phyloP scores from a whole-genome alignment of 2,329 filamentous ascomycete species.

The Thielaviopsis musarum region DNA sequence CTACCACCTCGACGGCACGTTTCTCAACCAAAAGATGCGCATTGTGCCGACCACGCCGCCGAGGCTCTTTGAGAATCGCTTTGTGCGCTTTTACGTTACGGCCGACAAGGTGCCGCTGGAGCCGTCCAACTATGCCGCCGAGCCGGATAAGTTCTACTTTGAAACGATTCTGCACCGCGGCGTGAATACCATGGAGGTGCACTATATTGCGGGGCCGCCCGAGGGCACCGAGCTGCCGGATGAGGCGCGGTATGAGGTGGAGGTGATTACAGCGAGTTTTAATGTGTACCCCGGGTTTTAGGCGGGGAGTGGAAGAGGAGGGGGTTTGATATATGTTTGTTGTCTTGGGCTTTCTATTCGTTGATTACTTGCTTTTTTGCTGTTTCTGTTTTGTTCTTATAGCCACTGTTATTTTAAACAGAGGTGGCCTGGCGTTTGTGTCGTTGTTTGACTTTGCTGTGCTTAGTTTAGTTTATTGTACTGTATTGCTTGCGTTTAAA shows the following conservation, averaged over 20 bases:
- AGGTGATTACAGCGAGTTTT: constrained; percentile 60
- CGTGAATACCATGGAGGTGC: constrained; percentile 62
- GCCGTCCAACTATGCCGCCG: constrained; percentile 34
- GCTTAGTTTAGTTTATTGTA: not conserved
- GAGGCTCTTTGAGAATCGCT: constrained; percentile 10
- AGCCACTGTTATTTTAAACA: not conserved
- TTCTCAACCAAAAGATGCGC: constrained; percentile 11
- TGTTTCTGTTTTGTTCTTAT: not conserved
- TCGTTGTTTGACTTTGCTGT: not conserved
- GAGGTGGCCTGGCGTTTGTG: not conserved
- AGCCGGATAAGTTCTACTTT: constrained; percentile 49
- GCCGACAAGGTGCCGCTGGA: constrained; percentile 45
- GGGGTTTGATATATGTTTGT: not conserved
- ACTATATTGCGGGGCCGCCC: constrained; percentile 55
- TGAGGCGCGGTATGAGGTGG: constrained; percentile 53
- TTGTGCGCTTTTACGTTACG: constrained; percentile 9
- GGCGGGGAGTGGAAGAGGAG: not conserved
- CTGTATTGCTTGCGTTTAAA: not conserved
- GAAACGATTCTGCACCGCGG: constrained; percentile 56
- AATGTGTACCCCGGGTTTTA: constrained; percentile 24
- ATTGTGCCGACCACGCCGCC: constrained; percentile 6
- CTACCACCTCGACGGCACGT: constrained; percentile 10
- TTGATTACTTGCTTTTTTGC: constrained; percentile 12
- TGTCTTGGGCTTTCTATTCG: not conserved
- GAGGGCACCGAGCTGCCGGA: constrained; percentile 38